Base-by-base conservation (phyloP, 208 protist species). In the Crithidia mellificae region DNA sequence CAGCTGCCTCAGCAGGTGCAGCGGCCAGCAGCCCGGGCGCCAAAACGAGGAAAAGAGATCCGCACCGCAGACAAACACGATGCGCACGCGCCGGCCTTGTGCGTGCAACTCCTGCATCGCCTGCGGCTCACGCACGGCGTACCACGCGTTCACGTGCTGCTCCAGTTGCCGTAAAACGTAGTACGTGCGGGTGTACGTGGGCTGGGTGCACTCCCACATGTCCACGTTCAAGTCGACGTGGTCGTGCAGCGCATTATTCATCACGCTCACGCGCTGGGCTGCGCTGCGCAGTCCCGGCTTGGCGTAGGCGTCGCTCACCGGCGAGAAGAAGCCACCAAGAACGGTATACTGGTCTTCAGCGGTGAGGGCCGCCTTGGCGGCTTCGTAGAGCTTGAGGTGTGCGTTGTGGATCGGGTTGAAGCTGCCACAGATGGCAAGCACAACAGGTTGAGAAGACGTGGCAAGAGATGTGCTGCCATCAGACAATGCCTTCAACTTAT, bases 321-420 rank as follows among this genome's bases (percentile, higher is more conserved):
- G 88, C 1, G 91, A 96, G 8, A 96, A 24, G 54, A 89, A 94
- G 9, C 88, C 91, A n/a, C 88, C 91, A 0, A 94, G 75, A 2
- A 91, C 83, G 4, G 38, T 29, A 20, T 57, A 56, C n/a, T 27
- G 38, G 5, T 20, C n/a, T 7, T 22, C 25, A 20, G 17, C 12
- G 9, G 57, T n/a, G 19, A 92, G 36, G 7, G 59, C 50, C 5
- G 43, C 12, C 30, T 84, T 79, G 0, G 80, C 88, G 0, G 81
- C 78, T 9, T 84, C 50, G 63, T 87, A 93, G 7, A 92, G 72
- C 14, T 66, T 66, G 22, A 92, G 39, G 66, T 96, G 91, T 3
- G 88, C 83, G 30, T 74, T 76, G 57, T 96, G 91, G 12, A 94
- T 80, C 1, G 91, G 91, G 73, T 96, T 96, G 57, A 94, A 88